Percentiles rank a stretch among this genome's conserved stretches.
These are phyloP conservation scores for Glarea lozoyensis DNA, from an alignment of 495 filamentous ascomycete genomes.

Conservation along the genomic window DNA sequence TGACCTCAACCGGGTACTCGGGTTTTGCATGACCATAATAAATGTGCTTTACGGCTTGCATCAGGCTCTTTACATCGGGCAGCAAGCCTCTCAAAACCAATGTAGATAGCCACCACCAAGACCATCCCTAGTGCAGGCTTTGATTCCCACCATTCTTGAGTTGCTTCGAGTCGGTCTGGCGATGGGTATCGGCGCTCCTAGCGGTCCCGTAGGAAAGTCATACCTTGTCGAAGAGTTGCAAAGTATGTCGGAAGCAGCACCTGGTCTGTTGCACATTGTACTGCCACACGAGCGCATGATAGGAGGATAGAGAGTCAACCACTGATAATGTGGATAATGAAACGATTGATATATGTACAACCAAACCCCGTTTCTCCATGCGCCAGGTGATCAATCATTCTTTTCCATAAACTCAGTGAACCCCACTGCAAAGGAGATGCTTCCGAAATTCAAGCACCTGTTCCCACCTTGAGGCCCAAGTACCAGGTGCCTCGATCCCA, in stretches of 20 bases:
- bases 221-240: too few species aligned
- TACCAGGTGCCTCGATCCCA: not conserved
- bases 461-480: too few species aligned
- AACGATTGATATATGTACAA: slow-evolving; percentile 7
- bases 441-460: too few species aligned
- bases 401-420: too few species aligned
- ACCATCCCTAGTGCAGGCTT: too few species aligned
- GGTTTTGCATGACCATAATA: too few species aligned
- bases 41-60: not conserved
- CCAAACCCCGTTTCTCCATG: slow-evolving; percentile 1
- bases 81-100: too few species aligned
- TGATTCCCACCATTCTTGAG: too few species aligned
- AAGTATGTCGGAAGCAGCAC: slow-evolving; percentile 4
- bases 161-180: too few species aligned
- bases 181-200: not conserved
- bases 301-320: slow-evolving; percentile 1
- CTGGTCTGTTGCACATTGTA: slow-evolving; percentile 13
- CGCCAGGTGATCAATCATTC: slow-evolving; percentile 1
- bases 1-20: not conserved
- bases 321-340: slow-evolving; percentile 1
- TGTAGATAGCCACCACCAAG: too few species aligned
- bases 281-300: slow-evolving; percentile 12
- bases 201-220: not conserved
- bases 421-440: too few species aligned
- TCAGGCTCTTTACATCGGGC: too few species aligned